Percentiles rank a stretch among this genome's conserved stretches.
These are phyloP conservation scores for Brasenia schreberi DNA, from an alignment of 164 flowering plant species.

Conservation along the genomic window DNA sequence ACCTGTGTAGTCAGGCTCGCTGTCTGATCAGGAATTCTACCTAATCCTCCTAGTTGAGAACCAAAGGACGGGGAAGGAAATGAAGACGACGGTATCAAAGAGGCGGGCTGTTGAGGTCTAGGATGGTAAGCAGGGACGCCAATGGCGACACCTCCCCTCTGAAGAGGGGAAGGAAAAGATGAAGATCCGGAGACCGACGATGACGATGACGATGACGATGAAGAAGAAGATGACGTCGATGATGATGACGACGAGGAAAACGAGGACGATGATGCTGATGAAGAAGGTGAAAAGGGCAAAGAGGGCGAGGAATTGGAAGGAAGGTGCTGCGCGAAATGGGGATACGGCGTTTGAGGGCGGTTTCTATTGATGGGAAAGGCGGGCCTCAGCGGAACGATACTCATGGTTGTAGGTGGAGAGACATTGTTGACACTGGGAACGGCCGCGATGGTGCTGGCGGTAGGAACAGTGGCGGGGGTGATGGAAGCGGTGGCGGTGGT, in stretches of 20 bases:
- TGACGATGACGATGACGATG: not conserved
- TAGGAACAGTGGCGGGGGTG: not conserved
- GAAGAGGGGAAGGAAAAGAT: not conserved
- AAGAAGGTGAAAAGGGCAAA: constrained; percentile 3
- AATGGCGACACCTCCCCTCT: constrained; percentile 1
- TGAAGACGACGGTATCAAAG: not conserved
- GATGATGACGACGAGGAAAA: constrained; percentile 2
- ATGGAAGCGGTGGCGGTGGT: not conserved
- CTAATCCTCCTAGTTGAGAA: not conserved
- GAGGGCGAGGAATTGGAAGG: constrained; percentile 2
- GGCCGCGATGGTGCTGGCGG: not conserved
- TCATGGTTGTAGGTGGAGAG: constrained; percentile 2
- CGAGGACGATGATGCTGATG: constrained; percentile 5
- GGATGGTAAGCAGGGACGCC: constrained; percentile 2
- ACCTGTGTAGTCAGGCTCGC: not conserved
- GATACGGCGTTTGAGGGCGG: constrained; percentile 16
- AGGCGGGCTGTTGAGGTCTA: not conserved
- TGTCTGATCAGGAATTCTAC: not conserved
- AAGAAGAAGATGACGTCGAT: not conserved
- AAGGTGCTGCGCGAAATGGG: constrained; percentile 16
- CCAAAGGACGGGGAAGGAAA: not conserved
- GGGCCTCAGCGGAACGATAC: constrained; percentile 4
- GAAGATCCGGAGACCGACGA: not conserved
- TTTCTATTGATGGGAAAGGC: constrained; percentile 14
- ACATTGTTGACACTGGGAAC: not conserved